Base-by-base conservation (phyloP, 768 basidiomycete species). In the Multifurca ochricompacta region DNA sequence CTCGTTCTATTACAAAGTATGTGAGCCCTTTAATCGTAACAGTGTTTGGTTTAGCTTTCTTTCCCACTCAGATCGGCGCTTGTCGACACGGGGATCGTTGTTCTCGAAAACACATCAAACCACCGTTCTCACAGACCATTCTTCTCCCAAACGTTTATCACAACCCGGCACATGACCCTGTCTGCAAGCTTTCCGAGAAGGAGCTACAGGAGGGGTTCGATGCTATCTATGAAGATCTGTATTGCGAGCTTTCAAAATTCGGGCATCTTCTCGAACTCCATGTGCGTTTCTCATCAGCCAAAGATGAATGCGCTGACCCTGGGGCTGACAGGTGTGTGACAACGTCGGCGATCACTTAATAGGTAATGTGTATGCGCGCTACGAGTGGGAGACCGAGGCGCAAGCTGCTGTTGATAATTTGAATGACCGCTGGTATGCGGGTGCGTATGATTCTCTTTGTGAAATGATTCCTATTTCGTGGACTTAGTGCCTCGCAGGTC, bases 311-410 rank as follows among this genome's bases (percentile, higher is more conserved):
- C 18, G 31, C 32, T 50, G 39, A 53, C 25, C 1, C 14, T 19
- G 41, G 37, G 13, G 23, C 37, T 3, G 16, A 7, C 39, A 89
- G 87, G 87, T 99, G 11, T 99, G 95, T 66, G 95, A 99, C 72
- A 99, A 99, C 66, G 94, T 99, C 31, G 96, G 96, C n/a, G 96
- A 98, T 67, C 95, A 99, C 67, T 76, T 98, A 23, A 91, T 95
- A 64, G 94, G 94, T 21, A 96, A 97, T 63, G 95, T 99, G 2
- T 99, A 99, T 66, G 95, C 94, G 4, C 82, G 95, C 21, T 99
- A 90, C 65, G 95, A 99, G 65, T 96, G 92, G 93, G 95, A 99
- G 71, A 93, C 93, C 0, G 95, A 99, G 67, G 95, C 95, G 8
- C 87, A 92, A 64, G 74, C 84, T 28, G 95, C 95, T 2, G 91